Evolutionary conservation across 768 basidiomycete genomes (phyloP).

Genomic region (Termitomyces sp.): DNA sequence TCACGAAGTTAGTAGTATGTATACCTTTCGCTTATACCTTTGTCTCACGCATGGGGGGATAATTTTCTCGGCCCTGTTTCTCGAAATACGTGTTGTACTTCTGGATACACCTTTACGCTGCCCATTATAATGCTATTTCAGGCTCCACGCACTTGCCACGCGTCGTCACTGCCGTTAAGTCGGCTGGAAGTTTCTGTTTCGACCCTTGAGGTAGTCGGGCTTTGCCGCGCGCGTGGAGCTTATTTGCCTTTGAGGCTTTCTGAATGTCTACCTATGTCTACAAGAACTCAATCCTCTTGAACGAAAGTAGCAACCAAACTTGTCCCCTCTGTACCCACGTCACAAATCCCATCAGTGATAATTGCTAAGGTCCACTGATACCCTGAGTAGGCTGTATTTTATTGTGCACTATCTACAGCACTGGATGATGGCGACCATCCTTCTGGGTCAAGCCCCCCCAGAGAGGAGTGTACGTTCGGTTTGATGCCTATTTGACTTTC

Average conservation of each 20-base stretch:
- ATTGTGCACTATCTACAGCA: neutral
- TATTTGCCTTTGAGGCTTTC: slow-evolving; percentile 8
- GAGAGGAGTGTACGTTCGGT: slow-evolving; percentile 11
- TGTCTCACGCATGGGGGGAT: neutral
- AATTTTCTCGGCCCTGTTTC: neutral
- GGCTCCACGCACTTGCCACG: slow-evolving; percentile 6
- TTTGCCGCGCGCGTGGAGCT: slow-evolving; percentile 11
- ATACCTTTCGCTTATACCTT: neutral
- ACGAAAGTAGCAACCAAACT: neutral
- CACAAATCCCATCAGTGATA: neutral
- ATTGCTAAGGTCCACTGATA: neutral
- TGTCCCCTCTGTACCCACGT: neutral
- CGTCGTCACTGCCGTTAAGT: neutral
- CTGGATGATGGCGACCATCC: neutral
- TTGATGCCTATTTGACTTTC: neutral
- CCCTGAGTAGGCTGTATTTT: neutral
- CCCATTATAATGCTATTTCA: slow-evolving; percentile 8
- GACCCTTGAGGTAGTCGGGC: slow-evolving; percentile 10
- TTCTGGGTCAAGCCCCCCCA: slow-evolving; percentile 1
- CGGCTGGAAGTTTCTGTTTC: neutral
- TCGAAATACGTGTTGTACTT: slow-evolving; percentile 7
- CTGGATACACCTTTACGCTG: slow-evolving; percentile 4
- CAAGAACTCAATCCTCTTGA: neutral
- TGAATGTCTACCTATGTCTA: neutral
- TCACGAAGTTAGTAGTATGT: slow-evolving; percentile 12